phyloP scores from a whole-genome alignment of 352 stramenopile species.

The Globisporangium canariense region DNA sequence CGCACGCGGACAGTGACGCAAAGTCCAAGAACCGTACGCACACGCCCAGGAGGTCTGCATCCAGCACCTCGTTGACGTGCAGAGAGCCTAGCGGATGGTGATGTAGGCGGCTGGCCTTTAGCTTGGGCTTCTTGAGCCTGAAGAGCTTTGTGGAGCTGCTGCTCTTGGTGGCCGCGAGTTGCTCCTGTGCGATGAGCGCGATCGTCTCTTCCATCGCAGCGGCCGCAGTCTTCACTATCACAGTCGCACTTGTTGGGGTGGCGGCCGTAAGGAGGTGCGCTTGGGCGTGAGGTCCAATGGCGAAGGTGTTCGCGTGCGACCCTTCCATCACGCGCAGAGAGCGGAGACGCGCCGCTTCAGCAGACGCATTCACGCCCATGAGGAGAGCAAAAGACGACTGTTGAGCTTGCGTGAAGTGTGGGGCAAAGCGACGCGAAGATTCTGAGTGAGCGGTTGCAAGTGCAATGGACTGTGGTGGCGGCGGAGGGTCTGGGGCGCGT shows the following conservation, averaged over 20 bases:
- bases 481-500: no score
- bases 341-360: neutral
- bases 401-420: neutral
- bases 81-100: neutral
- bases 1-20: constrained; percentile 22
- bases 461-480: no score
- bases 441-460: no score
- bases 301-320: neutral
- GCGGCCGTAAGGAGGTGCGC: no score
- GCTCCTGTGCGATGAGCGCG: neutral
- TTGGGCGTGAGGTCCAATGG: neutral
- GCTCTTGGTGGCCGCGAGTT: neutral
- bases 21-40: constrained; percentile 30
- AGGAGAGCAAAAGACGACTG: neutral
- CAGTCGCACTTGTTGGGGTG: neutral
- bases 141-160: no score
- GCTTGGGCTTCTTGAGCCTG: neutral
- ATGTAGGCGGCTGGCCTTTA: neutral
- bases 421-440: no score
- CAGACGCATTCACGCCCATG: neutral
- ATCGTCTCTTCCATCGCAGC: neutral
- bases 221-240: neutral
- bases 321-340: neutral
- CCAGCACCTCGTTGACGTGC: constrained; percentile 4
- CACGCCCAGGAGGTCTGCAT: constrained; percentile 19